These are phyloP conservation scores for Bacidia rubella DNA, from an alignment of 495 filamentous ascomycete species.

Conservation along the genomic window DNA sequence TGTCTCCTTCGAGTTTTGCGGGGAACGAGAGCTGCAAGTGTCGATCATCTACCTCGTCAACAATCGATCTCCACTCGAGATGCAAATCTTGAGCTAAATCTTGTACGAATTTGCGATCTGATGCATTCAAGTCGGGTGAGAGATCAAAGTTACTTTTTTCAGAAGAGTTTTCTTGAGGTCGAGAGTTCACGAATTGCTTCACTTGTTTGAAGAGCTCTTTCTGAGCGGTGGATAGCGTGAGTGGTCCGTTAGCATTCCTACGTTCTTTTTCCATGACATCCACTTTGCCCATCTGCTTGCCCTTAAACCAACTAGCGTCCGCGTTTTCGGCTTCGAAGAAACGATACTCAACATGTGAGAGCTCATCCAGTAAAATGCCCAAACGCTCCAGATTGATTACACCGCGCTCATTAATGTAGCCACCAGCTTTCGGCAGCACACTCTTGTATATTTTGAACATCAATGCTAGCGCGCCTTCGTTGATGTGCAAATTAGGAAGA, in stretches of 20 bases:
- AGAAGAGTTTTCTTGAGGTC: slow-evolving; percentile 25
- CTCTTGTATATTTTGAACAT: slow-evolving; percentile 98
- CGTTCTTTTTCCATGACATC: slow-evolving; percentile 47
- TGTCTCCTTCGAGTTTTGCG: slow-evolving; percentile 38
- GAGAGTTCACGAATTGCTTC: slow-evolving; percentile 63
- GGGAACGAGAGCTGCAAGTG: slow-evolving; percentile 66
- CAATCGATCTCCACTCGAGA: slow-evolving; percentile 66
- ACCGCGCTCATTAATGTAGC: slow-evolving; percentile 93
- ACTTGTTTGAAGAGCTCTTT: slow-evolving; percentile 69
- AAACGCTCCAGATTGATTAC: slow-evolving; percentile 77
- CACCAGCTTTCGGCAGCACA: slow-evolving; percentile 72
- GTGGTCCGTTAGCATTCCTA: slow-evolving; percentile 38
- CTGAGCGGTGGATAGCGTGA: slow-evolving; percentile 70
- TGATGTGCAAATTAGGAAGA: slow-evolving; percentile 92
- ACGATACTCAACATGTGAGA: slow-evolving; percentile 73
- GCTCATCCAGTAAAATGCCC: slow-evolving; percentile 62
- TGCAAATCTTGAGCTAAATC: slow-evolving; percentile 72
- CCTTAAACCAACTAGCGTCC: slow-evolving; percentile 83
- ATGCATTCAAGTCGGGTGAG: slow-evolving; percentile 58
- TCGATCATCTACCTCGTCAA: slow-evolving; percentile 64
- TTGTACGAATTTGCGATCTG: slow-evolving; percentile 84
- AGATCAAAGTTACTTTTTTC: slow-evolving; percentile 51
- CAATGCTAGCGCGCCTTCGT: slow-evolving; percentile 85
- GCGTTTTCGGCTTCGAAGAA: slow-evolving; percentile 83
- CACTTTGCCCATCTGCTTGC: slow-evolving; percentile 54